phyloP scores from a whole-genome alignment of 2,329 filamentous ascomycete genomes.

The Pseudopithomyces chartarum region DNA sequence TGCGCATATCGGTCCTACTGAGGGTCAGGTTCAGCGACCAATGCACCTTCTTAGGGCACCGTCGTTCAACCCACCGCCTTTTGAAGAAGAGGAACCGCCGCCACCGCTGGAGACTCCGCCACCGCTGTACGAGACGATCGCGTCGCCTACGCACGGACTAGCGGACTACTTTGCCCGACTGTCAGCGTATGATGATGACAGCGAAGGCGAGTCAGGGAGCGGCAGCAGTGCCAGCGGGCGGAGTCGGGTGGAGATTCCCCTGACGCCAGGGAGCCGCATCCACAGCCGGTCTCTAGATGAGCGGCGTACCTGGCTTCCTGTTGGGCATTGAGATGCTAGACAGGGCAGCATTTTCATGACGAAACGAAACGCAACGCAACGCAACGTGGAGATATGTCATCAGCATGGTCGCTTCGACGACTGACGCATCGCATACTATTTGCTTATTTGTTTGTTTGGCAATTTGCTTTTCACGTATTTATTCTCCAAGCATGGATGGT shows the following conservation, averaged over 20 bases:
- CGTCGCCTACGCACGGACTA: conserved; percentile 71
- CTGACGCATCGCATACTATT: conserved; percentile 3
- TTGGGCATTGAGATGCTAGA: conserved; percentile 35
- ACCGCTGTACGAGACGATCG: conserved; percentile 80
- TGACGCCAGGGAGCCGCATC: conserved; percentile 66
- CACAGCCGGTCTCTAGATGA: conserved; percentile 68
- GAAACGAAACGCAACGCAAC: conserved; percentile 24
- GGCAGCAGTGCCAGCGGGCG: conserved; percentile 34
- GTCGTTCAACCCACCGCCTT: conserved; percentile 86
- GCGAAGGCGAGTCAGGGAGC: conserved; percentile 56
- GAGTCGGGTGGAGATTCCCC: conserved; percentile 60
- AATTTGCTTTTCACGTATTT: not conserved
- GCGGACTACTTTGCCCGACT: conserved; percentile 88
- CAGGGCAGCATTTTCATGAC: conserved; percentile 24
- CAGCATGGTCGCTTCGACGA: not conserved
- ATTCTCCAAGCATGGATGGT: not conserved
- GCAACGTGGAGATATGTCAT: conserved; percentile 8
- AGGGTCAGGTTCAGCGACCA: conserved; percentile 63
- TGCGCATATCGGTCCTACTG: conserved; percentile 53
- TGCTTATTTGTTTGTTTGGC: not conserved
- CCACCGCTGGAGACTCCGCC: conserved; percentile 79
- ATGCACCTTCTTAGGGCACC: conserved; percentile 84
- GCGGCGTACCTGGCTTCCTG: conserved; percentile 59
- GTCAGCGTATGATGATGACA: conserved; percentile 68
- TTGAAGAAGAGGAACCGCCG: conserved; percentile 79